Evolutionary conservation across 2,329 filamentous ascomycete genomes (phyloP).

Genomic region (Lasiodiplodia hormozganensis): DNA sequence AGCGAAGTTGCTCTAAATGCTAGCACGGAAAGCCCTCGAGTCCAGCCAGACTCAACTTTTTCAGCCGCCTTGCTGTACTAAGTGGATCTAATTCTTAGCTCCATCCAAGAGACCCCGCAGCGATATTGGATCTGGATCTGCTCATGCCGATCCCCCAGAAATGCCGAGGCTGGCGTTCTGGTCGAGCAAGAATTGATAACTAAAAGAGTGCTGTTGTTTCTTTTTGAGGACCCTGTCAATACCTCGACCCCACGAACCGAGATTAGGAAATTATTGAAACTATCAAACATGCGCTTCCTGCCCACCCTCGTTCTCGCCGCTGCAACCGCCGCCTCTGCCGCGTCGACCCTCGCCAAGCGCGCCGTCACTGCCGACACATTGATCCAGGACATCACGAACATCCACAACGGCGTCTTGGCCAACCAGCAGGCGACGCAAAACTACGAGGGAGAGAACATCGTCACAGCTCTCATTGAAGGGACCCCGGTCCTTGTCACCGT

Average conservation of each 20-base stretch:
- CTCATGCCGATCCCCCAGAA: background rate
- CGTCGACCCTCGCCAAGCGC: background rate
- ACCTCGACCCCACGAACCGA: background rate
- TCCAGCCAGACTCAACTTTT: background rate
- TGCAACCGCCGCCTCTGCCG: background rate
- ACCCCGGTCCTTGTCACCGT: constrained; percentile 34
- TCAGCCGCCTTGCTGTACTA: background rate
- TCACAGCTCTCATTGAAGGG: constrained; percentile 29
- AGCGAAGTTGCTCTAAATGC: too few species aligned
- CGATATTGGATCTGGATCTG: background rate
- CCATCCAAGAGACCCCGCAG: background rate
- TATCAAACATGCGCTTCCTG: background rate
- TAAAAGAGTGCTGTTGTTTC: background rate
- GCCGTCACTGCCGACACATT: constrained; percentile 32
- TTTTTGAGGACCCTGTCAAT: background rate
- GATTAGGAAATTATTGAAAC: background rate
- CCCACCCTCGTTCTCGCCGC: background rate
- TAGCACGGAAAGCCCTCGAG: too few species aligned
- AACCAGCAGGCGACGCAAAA: constrained; percentile 30
- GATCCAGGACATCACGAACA: constrained; percentile 34
- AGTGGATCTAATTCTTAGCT: background rate
- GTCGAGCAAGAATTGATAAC: background rate
- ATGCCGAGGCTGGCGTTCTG: constrained; percentile 12
- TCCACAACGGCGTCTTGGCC: constrained; percentile 33
- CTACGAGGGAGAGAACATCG: constrained; percentile 29